Conservation (phyloP, 1,139 yeast species). For the Casaregolazyma lundiana region DNA sequence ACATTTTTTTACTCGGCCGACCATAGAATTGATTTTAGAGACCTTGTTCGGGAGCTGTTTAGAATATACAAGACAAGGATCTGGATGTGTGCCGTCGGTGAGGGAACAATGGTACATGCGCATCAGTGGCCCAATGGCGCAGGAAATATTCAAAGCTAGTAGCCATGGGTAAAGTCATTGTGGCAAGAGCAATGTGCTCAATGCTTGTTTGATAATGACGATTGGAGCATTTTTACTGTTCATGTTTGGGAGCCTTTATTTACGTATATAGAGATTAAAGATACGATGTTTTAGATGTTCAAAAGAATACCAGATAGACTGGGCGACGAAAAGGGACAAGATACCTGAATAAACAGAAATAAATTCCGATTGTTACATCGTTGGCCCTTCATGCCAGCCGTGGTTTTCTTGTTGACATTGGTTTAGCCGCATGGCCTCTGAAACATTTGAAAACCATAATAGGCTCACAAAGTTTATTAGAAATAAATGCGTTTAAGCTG, state of each 20-base stretch:
- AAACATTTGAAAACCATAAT: background rate
- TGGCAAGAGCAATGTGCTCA: no score
- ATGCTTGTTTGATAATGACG: background rate
- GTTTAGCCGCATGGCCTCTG: background rate
- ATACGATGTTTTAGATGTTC: background rate
- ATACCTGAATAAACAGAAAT: background rate
- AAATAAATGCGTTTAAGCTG: background rate
- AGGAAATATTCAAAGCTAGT: background rate
- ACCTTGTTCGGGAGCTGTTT: conserved; percentile 84
- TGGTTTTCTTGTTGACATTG: background rate
- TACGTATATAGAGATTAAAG: background rate
- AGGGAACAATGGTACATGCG: conserved; percentile 1
- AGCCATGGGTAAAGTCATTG: background rate
- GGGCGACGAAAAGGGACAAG: no score
- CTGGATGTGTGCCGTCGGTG: conserved; percentile 85
- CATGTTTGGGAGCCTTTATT: no score
- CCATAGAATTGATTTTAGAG: conserved; percentile 87
- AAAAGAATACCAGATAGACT: no score
- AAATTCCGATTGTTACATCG: background rate
- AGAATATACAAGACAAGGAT: conserved; percentile 92
- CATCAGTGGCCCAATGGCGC: background rate
- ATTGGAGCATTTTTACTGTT: no score
- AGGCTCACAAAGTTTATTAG: background rate
- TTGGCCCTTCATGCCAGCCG: background rate
- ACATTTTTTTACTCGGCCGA: conserved; percentile 84